phyloP scores from a whole-genome alignment of 495 filamentous ascomycete species.

The Penicillium chermesinum region DNA sequence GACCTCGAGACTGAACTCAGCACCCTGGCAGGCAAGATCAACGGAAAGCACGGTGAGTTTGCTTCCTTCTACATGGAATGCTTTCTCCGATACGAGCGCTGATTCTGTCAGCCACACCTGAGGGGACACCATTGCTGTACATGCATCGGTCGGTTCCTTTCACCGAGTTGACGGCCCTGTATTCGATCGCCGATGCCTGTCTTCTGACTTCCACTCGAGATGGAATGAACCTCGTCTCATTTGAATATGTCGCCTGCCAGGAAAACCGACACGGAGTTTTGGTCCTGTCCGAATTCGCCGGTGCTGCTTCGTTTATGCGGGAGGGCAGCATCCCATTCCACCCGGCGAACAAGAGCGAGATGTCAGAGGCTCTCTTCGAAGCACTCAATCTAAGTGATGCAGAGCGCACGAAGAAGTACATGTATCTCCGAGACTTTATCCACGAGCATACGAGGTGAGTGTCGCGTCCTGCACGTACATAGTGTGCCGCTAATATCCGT shows the following conservation, averaged over 20 bases:
- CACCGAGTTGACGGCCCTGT: slow-evolving; percentile 86
- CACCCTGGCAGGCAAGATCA: slow-evolving; percentile 85
- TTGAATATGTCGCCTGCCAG: slow-evolving; percentile 92
- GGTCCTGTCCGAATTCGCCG: slow-evolving; percentile 89
- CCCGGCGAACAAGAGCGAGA: slow-evolving; percentile 35
- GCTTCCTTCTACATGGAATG: not conserved
- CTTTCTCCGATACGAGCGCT: not conserved
- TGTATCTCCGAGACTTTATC: slow-evolving; percentile 1
- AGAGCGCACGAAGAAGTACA: not conserved
- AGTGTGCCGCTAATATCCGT: not conserved
- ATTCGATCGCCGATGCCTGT: slow-evolving; percentile 84
- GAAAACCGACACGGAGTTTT: slow-evolving; percentile 77
- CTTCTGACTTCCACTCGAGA: slow-evolving; percentile 88
- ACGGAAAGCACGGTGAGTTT: slow-evolving; percentile 54
- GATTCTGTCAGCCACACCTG: slow-evolving; percentile 59
- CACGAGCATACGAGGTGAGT: not conserved
- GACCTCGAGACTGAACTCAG: slow-evolving; percentile 86
- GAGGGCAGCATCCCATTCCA: slow-evolving; percentile 85
- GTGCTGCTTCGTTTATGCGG: slow-evolving; percentile 73
- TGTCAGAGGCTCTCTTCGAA: slow-evolving; percentile 1
- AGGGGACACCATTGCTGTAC: slow-evolving; percentile 92
- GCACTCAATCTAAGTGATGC: not conserved
- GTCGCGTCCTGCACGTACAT: not conserved
- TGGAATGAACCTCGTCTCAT: slow-evolving; percentile 95
- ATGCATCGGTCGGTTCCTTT: slow-evolving; percentile 87